Evolutionary conservation across 495 filamentous ascomycete genomes (phyloP).

Genomic region (Xylaria flabelliformis): DNA sequence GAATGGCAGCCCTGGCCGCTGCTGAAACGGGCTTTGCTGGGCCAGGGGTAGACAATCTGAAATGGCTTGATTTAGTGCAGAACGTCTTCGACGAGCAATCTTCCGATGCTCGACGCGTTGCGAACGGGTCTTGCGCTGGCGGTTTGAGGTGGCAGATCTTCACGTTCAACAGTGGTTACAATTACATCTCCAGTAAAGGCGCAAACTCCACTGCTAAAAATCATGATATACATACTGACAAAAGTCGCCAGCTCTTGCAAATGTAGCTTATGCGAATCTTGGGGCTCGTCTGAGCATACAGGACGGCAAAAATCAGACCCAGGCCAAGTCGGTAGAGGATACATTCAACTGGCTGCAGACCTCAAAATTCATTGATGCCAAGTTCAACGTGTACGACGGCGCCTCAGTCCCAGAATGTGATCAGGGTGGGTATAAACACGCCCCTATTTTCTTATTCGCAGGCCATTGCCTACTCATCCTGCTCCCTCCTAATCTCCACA

Average conservation of each 20-base stretch:
- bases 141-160: conserved; percentile 81
- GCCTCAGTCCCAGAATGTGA: conserved; percentile 62
- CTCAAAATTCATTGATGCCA: conserved; percentile 57
- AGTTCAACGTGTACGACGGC: conserved; percentile 71
- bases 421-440: conserved; percentile 25
- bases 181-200: conserved; percentile 72
- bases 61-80: conserved; percentile 73
- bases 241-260: conserved; percentile 60
- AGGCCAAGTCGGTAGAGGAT: conserved; percentile 69
- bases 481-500: not conserved
- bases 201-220: not conserved
- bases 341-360: conserved; percentile 66
- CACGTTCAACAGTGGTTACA: conserved; percentile 71
- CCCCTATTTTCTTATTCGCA: not conserved
- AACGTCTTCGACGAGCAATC: conserved; percentile 71
- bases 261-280: conserved; percentile 74
- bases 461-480: not conserved
- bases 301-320: conserved; percentile 69
- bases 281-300: conserved; percentile 70
- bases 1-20: conserved; percentile 68
- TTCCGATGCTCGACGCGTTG: conserved; percentile 62
- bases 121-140: conserved; percentile 65
- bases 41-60: conserved; percentile 52
- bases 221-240: conserved; percentile 19
- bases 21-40: conserved; percentile 70